Percentiles rank a stretch among this genome's conserved stretches.
Conservation (phyloP, 2,329 filamentous ascomycete species). For the Ceratocystis huliohia region DNA sequence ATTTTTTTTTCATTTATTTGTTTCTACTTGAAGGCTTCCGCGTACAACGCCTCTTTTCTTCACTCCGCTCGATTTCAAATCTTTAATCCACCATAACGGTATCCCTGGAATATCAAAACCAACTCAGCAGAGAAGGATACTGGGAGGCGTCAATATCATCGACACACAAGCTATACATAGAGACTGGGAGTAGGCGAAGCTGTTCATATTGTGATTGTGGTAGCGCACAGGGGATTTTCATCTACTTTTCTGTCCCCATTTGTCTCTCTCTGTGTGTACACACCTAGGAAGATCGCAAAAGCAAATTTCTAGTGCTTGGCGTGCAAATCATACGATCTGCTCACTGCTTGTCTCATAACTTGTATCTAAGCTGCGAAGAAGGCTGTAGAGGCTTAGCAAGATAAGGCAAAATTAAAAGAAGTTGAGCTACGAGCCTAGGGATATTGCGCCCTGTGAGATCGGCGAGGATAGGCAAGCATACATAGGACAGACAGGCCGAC, state of each 20-base stretch:
- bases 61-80: neutral
- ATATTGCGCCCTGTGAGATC: neutral
- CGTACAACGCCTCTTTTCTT: neutral
- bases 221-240: neutral
- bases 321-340: neutral
- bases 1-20: neutral
- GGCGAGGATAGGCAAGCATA: neutral
- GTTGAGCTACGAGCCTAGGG: neutral
- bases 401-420: neutral
- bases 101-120: neutral
- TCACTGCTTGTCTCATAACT: neutral
- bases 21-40: neutral
- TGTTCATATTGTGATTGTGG: too few relatives aligned
- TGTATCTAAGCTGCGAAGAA: neutral
- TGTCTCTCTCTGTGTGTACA: neutral
- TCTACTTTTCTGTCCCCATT: neutral
- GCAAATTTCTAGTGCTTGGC: neutral
- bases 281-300: conserved; percentile 2
- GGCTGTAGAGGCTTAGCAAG: neutral
- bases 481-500: neutral
- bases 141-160: neutral
- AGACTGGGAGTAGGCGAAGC: neutral
- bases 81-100: too few relatives aligned
- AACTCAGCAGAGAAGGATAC: neutral
- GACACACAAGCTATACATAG: neutral